Evolutionary conservation across 148 eudicot genomes (phyloP).

Genomic region (Nepenthes mirabilis): DNA sequence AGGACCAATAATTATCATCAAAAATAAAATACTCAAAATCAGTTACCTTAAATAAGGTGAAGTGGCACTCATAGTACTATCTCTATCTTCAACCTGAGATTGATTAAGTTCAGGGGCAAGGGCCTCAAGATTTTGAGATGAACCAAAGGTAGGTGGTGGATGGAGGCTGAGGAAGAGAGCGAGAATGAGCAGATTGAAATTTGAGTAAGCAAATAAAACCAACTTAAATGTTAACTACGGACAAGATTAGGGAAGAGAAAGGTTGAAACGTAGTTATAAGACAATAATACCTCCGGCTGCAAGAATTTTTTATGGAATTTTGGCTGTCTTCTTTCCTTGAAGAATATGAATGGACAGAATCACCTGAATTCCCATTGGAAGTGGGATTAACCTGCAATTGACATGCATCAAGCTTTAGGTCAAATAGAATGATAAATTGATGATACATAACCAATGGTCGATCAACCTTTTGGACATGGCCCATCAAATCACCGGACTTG

Average conservation of each 20-base stretch:
- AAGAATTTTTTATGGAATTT: conserved; percentile 19
- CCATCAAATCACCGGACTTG: no score
- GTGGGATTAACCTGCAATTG: conserved; percentile 34
- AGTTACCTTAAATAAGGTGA: conserved; percentile 35
- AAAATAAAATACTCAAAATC: conserved; percentile 3
- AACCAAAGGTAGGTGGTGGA: conserved; percentile 53
- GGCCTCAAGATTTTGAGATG: conserved; percentile 31
- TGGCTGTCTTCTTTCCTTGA: conserved; percentile 22
- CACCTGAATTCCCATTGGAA: conserved; percentile 30
- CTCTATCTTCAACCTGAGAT: conserved; percentile 32
- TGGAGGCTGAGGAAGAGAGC: conserved; percentile 27
- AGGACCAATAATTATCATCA: conserved; percentile 1
- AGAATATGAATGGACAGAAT: conserved; percentile 38
- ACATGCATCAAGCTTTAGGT: not conserved
- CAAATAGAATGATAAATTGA: conserved; percentile 3
- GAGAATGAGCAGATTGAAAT: conserved; percentile 3
- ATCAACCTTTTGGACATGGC: no score
- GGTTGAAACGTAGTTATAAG: not conserved
- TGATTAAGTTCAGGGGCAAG: conserved; percentile 19
- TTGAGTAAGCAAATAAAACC: not conserved
- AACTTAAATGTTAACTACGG: no score
- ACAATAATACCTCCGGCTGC: conserved; percentile 21
- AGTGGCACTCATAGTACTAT: conserved; percentile 24
- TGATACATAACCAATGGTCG: not conserved
- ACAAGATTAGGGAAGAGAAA: not conserved